Evolutionary conservation across 192 early-diverging fungal species (phyloP), one percentile per base, ranked within the genome.

Genomic region (Pilaira anomala): DNA sequence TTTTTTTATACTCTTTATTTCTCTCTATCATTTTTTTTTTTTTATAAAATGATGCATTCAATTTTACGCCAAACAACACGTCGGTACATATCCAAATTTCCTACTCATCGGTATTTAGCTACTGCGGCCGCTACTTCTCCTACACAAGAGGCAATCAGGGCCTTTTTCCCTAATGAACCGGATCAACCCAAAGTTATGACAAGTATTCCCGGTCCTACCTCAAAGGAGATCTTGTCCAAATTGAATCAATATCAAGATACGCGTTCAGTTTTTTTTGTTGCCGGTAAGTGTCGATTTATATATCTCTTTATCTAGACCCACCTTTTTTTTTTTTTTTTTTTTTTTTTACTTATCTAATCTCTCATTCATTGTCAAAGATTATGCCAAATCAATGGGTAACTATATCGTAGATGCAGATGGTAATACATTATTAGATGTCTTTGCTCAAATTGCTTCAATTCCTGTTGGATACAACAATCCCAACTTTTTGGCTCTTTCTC

Each of bases 351-450:
- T 1, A 0, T 29, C 2, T 29, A 19, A 14, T 28, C 14, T 55
- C 67, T 41, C 24, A 9, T 19, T 30, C 39, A 11, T 30, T 14
- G 5, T 36, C 29, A 8, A 18, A 83, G 88, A 90, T 74, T 79
- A 82, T 62, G 61, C 45, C 45, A 85, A 85, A 63, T 87, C 85
- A 12, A 75, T 79, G 19, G 88, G 88, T 60, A 90, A 90, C 71
- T 90, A 87, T 67, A 83, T 90, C 33, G 84, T 79, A 2, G 88
- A 90, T 54, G 79, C 84, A 0, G 88, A 90, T 67, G 88, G 88
- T 48, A 90, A 90, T 64, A 63, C 66, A 36, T 67, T 90, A 24
- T 70, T 90, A 44, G 88, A 90, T 63, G 33, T 90, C 58, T 88
- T 83, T 76, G 83, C 82, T 61, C 88, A 90, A 67, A 88, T 90